phyloP scores from a whole-genome alignment of 1,284 basidiomycete genomes.

The Fistulinella staudtii region DNA sequence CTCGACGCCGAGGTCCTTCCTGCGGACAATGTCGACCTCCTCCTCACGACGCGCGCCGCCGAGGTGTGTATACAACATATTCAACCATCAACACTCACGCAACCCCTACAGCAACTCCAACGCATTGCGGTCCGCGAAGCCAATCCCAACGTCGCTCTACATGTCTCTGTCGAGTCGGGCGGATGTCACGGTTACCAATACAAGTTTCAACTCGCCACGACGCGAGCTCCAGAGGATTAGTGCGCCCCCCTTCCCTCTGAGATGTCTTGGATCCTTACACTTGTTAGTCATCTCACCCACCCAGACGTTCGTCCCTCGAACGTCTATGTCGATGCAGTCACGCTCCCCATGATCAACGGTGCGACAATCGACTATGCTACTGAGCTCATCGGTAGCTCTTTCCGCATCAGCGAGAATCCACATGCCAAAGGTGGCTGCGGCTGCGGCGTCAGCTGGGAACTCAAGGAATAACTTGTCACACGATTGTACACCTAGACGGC shows the following conservation, averaged over 20 bases:
- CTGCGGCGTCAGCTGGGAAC: slow-evolving; percentile 89
- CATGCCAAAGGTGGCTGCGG: slow-evolving; percentile 87
- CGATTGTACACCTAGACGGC: background rate
- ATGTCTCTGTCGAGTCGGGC: slow-evolving; percentile 82
- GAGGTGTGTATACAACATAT: slow-evolving; percentile 44
- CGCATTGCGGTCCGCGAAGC: slow-evolving; percentile 56
- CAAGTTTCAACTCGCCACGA: slow-evolving; percentile 73
- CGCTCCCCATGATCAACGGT: slow-evolving; percentile 75
- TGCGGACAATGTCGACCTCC: slow-evolving; percentile 43
- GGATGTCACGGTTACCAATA: slow-evolving; percentile 95
- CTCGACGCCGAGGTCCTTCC: slow-evolving; percentile 51
- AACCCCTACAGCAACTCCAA: slow-evolving; percentile 57
- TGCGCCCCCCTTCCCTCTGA: slow-evolving; percentile 34
- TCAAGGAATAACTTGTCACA: slow-evolving; percentile 47
- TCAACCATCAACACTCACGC: background rate
- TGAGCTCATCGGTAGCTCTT: slow-evolving; percentile 87
- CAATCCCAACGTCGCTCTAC: slow-evolving; percentile 59
- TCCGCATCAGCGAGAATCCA: slow-evolving; percentile 77
- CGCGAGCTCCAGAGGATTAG: slow-evolving; percentile 73
- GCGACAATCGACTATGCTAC: slow-evolving; percentile 86
- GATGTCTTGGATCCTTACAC: background rate
- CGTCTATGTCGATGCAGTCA: slow-evolving; percentile 78
- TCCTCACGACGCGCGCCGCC: slow-evolving; percentile 67
- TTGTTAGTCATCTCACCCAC: slow-evolving; percentile 58
- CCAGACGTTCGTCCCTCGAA: slow-evolving; percentile 67